A percentile compares a stretch with the other conserved stretches of the same genome.
Conservation (phyloP, 169 alveolate genomes). For the Plasmodium gaboni region DNA sequence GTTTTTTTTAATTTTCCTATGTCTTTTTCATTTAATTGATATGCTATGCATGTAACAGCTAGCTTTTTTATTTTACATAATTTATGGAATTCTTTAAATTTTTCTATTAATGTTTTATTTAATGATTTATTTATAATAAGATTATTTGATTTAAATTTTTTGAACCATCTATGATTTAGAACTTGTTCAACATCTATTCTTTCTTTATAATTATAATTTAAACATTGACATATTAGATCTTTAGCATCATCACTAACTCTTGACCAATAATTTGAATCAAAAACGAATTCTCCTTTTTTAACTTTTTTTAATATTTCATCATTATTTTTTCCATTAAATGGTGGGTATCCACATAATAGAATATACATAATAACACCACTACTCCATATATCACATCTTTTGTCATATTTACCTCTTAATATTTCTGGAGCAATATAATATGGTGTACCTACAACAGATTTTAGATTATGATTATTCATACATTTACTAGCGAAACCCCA, state of each 20-base stretch:
- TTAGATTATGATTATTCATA: conserved; percentile 88
- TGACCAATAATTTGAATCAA: conserved; percentile 93
- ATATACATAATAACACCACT: conserved; percentile 93
- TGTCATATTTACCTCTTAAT: conserved; percentile 92
- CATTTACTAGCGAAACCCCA: conserved; percentile 95
- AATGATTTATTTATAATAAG: conserved; percentile 65
- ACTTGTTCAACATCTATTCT: conserved; percentile 94
- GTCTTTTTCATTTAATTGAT: conserved; percentile 91
- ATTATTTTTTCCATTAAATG: conserved; percentile 93
- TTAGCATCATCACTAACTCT: conserved; percentile 91
- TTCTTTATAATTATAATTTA: conserved; percentile 90
- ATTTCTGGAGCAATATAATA: conserved; percentile 98
- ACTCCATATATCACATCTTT: conserved; percentile 96
- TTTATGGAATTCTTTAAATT: conserved; percentile 90
- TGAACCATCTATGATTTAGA: conserved; percentile 94
- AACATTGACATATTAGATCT: conserved; percentile 88
- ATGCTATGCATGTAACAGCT: conserved; percentile 96
- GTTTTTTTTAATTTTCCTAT: conserved; percentile 91
- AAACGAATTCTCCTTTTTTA: conserved; percentile 89
- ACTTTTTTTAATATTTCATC: conserved; percentile 88
- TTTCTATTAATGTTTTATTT: conserved; percentile 82
- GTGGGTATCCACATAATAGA: conserved; percentile 85
- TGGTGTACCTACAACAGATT: conserved; percentile 94
- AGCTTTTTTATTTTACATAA: conserved; percentile 92
- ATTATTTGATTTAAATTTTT: conserved; percentile 63